Evolutionary conservation across 441 rosid species (phyloP).

Genomic region (Euphorbia schlechtendalii): DNA sequence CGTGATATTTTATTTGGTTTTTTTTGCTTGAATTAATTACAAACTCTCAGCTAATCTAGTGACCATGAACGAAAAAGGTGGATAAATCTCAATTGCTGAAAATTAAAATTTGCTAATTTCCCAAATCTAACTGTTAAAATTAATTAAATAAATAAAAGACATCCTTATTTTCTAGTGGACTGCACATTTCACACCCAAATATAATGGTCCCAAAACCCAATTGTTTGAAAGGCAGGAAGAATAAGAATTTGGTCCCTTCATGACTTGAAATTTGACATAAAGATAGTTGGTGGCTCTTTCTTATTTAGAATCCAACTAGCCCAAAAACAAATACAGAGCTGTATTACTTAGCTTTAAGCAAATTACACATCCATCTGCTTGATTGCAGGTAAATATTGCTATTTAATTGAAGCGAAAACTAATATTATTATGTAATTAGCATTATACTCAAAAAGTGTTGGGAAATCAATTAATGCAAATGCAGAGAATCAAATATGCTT

Average conservation of each 20-base stretch:
- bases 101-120: background rate
- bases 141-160: background rate
- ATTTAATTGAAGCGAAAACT: no score
- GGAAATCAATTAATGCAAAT: background rate
- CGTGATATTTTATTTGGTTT: background rate
- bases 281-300: background rate
- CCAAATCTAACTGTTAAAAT: background rate
- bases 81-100: background rate
- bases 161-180: background rate
- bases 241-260: conserved; percentile 9
- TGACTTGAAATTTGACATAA: background rate
- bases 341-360: background rate
- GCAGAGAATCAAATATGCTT: conserved; percentile 9
- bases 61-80: background rate
- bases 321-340: background rate
- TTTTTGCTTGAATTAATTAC: background rate
- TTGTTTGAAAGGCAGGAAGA: conserved; percentile 6
- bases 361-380: no score
- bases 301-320: background rate
- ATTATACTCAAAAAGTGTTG: background rate
- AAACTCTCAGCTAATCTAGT: background rate
- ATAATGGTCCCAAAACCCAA: conserved; percentile 10
- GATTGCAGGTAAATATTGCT: no score
- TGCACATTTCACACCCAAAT: background rate
- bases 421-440: no score